Evolutionary conservation across 345 rosid genomes (phyloP), one percentile per base, ranked within the genome.

Genomic region (Aquilaria sinensis): DNA sequence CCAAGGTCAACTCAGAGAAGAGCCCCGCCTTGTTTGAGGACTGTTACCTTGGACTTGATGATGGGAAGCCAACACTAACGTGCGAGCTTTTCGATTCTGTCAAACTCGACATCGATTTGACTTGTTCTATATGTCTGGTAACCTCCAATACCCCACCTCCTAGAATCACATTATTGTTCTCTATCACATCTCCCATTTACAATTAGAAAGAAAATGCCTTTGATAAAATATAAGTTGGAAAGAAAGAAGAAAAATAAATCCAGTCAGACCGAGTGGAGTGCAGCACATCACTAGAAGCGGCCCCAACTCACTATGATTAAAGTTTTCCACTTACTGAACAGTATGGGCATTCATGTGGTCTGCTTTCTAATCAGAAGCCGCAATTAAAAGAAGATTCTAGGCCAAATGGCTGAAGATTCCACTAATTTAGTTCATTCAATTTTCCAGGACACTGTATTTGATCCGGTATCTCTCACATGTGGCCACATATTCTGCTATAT

Each of bases 41-140:
- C 29, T 88, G 94, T 65, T 78, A 82, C 12, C 79, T 94, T 9
- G 60, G 37, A 47, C 72, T 85, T 45, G 70, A 77, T 58, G 95
- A 90, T 63, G 87, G 71, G 12, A 94, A 82, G 48, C 96, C 97
- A 57, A 80, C 84, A 1, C 89, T 94, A 63, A 78, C 86, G n/a
- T 86, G 89, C 59, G 81, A 85, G 63, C 86, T 90, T 49, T 83
- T 85, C 60, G 96, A 86, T 71, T 90, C 90, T 2, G 73, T 88
- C 60, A 90, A 88, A 81, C 65, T 88, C 59, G 96, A 93, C 59
- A 77, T 88, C 58, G 89, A 94, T 56, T 70, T 88, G 83, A 94
- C 97, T 67, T 90, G 96, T 70, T 88, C 97, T 49, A 86, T 90
- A 67, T 94, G 96, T 82, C 77, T 90, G 96, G 99, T 94, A 76